Evolutionary conservation across 192 early-diverging fungal species (phyloP).

Genomic region (Entomortierella parvispora): DNA sequence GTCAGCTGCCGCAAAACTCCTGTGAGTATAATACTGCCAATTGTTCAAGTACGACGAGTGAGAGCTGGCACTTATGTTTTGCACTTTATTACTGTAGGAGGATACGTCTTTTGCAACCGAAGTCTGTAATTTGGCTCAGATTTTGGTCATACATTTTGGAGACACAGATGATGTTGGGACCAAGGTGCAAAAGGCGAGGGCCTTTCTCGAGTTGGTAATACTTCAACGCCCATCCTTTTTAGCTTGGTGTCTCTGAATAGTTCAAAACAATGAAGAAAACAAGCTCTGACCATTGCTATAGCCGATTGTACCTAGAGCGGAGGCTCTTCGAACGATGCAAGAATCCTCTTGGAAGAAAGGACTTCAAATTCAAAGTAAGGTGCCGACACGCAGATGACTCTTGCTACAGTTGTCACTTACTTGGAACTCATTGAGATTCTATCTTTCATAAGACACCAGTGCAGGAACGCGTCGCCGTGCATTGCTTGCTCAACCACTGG

Average conservation of each 20-base stretch:
- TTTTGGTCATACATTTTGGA: constrained; percentile 36
- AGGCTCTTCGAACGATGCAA: constrained; percentile 24
- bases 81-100: constrained; percentile 11
- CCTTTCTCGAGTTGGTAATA: constrained; percentile 26
- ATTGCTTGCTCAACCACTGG: constrained; percentile 25
- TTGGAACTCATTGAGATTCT: not conserved
- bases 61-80: not conserved
- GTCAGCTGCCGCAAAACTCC: constrained; percentile 25
- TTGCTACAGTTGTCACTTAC: no score
- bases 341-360: constrained; percentile 40
- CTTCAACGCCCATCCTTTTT: not conserved
- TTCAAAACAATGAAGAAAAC: not conserved
- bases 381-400: no score
- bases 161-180: constrained; percentile 21
- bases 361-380: constrained; percentile 34
- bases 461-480: constrained; percentile 10
- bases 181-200: constrained; percentile 34
- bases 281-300: not conserved
- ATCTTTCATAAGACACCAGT: constrained; percentile 15
- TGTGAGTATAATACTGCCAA: not conserved
- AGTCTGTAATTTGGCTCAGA: constrained; percentile 36
- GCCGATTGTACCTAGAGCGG: constrained; percentile 29
- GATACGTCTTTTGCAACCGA: constrained; percentile 23
- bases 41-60: not conserved
- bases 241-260: not conserved